Conservation (phyloP, 768 basidiomycete genomes). For the Mycena filopes region DNA sequence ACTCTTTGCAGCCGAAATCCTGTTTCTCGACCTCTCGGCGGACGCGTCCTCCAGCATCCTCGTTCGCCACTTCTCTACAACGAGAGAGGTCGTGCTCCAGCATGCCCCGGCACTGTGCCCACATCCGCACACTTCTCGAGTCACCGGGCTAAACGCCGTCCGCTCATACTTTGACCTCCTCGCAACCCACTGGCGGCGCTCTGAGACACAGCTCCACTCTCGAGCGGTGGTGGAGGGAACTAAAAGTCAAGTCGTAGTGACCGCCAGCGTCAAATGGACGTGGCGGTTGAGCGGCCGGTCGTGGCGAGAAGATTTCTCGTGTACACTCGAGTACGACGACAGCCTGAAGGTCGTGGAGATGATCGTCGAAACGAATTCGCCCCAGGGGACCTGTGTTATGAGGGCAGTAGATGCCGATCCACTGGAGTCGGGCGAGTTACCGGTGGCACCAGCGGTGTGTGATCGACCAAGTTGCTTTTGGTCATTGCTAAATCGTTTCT, state of each 20-base stretch:
- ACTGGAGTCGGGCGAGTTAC: constrained; percentile 7
- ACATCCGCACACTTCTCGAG: constrained; percentile 45
- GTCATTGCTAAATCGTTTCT: no score
- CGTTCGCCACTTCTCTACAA: constrained; percentile 52
- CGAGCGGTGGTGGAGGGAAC: constrained; percentile 37
- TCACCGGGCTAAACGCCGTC: constrained; percentile 56
- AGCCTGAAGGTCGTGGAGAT: constrained; percentile 52
- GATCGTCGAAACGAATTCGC: constrained; percentile 52
- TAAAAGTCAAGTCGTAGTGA: constrained; percentile 43
- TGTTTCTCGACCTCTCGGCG: constrained; percentile 50
- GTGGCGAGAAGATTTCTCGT: constrained; percentile 59
- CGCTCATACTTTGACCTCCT: constrained; percentile 63
- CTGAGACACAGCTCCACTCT: constrained; percentile 39
- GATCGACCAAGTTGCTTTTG: no score
- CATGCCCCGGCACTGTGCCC: constrained; percentile 51
- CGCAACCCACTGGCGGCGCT: constrained; percentile 56
- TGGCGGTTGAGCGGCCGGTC: constrained; percentile 55
- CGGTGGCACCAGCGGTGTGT: constrained; percentile 4
- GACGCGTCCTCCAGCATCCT: constrained; percentile 47
- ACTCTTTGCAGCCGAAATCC: constrained; percentile 45
- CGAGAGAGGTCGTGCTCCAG: constrained; percentile 50
- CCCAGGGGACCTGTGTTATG: constrained; percentile 57
- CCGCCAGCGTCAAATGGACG: constrained; percentile 55
- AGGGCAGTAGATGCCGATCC: constrained; percentile 50
- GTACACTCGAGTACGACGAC: constrained; percentile 58